Conservation (phyloP, 83 land plant species). For the Diphasiastrum complanatum region DNA sequence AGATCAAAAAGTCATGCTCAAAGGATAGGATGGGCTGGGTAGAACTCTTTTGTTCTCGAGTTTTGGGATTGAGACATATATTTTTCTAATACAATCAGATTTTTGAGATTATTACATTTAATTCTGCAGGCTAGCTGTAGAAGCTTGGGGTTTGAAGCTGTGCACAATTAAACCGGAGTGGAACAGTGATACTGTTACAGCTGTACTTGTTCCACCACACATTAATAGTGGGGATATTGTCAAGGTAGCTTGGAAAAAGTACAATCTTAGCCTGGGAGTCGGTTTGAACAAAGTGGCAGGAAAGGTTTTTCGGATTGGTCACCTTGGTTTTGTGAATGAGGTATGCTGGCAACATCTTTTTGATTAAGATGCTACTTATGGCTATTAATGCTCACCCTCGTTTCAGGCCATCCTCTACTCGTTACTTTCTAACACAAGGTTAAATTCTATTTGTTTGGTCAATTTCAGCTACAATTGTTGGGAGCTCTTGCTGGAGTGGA, state of each 20-base stretch:
- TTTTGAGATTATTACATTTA: neutral
- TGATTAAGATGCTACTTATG: neutral
- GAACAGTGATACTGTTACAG: conserved; percentile 89
- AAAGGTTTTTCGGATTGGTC: conserved; percentile 94
- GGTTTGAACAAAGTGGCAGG: conserved; percentile 92
- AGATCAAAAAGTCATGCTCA: too few relatives aligned
- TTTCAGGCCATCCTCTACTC: too few relatives aligned
- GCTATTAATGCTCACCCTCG: too few relatives aligned
- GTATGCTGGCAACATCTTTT: conserved; percentile 23
- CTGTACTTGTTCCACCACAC: conserved; percentile 69
- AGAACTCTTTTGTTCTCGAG: too few relatives aligned
- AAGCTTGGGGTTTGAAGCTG: conserved; percentile 92
- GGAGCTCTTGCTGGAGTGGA: conserved; percentile 20
- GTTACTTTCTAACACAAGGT: too few relatives aligned
- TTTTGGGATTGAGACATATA: too few relatives aligned
- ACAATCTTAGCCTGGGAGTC: conserved; percentile 83
- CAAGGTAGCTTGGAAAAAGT: conserved; percentile 75
- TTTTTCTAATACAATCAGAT: neutral
- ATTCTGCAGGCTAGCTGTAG: conserved; percentile 65
- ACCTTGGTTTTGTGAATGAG: conserved; percentile 86
- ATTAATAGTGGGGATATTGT: conserved; percentile 71
- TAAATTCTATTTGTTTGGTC: too few relatives aligned
- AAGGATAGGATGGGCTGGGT: too few relatives aligned
- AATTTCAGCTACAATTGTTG: conserved; percentile 13
- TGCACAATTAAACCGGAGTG: conserved; percentile 76